Percentiles rank a stretch among this genome's conserved stretches.
Conservation (phyloP, 129 eudicot species). For the Helianthus tuberosus region DNA sequence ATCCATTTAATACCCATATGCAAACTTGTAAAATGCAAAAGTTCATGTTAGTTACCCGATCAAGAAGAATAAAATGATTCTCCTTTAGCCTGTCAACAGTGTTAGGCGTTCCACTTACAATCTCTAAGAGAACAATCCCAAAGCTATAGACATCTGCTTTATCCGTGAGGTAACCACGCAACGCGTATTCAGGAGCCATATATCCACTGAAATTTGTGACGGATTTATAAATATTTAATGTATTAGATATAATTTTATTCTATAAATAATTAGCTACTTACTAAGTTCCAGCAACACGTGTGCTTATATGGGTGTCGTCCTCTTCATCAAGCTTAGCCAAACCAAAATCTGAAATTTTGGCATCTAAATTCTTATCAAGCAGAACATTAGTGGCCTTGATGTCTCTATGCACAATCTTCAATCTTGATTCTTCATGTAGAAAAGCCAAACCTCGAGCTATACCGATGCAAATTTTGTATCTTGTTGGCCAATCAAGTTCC, state of each 20-base stretch:
- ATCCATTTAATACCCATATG: background rate
- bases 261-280: constrained; percentile 26
- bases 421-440: constrained; percentile 78
- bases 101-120: constrained; percentile 63
- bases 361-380: constrained; percentile 58
- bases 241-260: background rate
- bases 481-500: constrained; percentile 69
- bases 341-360: constrained; percentile 88
- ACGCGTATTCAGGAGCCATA: constrained; percentile 89
- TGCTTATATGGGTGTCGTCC: constrained; percentile 71
- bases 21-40: background rate
- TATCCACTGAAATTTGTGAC: constrained; percentile 55
- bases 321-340: constrained; percentile 89
- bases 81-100: constrained; percentile 42
- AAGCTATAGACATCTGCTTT: constrained; percentile 87
- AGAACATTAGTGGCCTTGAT: constrained; percentile 81
- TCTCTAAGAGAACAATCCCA: constrained; percentile 64
- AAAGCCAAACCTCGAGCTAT: constrained; percentile 76
- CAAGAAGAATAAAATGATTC: constrained; percentile 56
- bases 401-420: constrained; percentile 83
- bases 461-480: constrained; percentile 66
- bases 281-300: constrained; percentile 84
- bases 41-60: constrained; percentile 53
- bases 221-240: background rate
- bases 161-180: constrained; percentile 72